Evolutionary conservation across 495 filamentous ascomycete species (phyloP).

Genomic region (Venustampulla echinocandica): DNA sequence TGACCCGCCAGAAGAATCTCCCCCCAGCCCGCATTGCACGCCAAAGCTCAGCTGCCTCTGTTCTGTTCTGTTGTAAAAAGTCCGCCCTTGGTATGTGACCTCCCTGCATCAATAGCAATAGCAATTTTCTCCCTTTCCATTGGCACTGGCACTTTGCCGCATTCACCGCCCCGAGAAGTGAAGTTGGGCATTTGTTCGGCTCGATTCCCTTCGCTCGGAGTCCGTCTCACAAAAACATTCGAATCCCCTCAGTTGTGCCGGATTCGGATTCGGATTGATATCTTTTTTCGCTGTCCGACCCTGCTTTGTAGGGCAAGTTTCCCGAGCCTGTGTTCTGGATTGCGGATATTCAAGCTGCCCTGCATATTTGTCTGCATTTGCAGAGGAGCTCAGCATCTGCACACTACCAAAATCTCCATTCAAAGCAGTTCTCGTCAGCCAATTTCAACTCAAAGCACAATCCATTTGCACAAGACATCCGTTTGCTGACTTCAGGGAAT

Average conservation of each 20-base stretch:
- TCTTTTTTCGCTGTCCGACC: not conserved
- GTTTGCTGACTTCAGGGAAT: constrained; percentile 7
- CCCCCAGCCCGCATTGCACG: not conserved
- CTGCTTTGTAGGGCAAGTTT: not conserved
- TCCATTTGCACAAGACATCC: not conserved
- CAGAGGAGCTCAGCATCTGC: not conserved
- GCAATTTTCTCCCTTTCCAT: too few relatives aligned
- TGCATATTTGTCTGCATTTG: not conserved
- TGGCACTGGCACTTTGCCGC: too few relatives aligned
- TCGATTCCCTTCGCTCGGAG: too few relatives aligned
- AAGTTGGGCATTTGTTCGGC: too few relatives aligned
- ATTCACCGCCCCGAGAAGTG: too few relatives aligned
- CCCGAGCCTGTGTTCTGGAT: not conserved
- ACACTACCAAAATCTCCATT: not conserved
- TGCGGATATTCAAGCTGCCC: not conserved
- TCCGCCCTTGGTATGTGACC: too few relatives aligned
- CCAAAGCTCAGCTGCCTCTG: not conserved
- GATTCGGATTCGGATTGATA: too few relatives aligned
- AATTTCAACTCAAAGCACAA: constrained; percentile 7
- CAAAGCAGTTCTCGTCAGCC: not conserved
- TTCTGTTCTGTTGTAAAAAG: too few relatives aligned
- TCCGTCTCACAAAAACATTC: too few relatives aligned
- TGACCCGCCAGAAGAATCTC: not conserved
- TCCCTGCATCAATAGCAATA: too few relatives aligned
- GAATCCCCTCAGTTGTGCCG: too few relatives aligned